Evolutionary conservation across 352 stramenopile genomes (phyloP).

Genomic region (Elongisporangium anandrum): DNA sequence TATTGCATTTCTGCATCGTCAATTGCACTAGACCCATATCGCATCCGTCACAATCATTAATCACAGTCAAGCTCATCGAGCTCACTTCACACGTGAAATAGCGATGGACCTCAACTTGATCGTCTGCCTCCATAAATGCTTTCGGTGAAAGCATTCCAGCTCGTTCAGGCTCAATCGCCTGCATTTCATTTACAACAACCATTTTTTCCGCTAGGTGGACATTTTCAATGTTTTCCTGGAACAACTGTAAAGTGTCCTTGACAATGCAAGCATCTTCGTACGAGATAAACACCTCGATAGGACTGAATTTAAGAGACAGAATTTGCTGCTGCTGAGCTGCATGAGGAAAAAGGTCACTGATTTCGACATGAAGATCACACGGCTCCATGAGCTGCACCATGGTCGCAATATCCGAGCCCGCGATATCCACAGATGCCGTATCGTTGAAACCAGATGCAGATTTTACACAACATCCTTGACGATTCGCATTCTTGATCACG

Average conservation of each 20-base stretch:
- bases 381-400: slow-evolving; percentile 79
- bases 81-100: slow-evolving; percentile 75
- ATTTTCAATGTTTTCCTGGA: slow-evolving; percentile 17
- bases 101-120: slow-evolving; percentile 50
- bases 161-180: neutral
- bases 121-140: slow-evolving; percentile 2
- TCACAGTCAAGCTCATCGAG: slow-evolving; percentile 66
- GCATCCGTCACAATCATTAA: slow-evolving; percentile 84
- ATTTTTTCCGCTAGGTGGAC: neutral
- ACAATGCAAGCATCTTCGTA: slow-evolving; percentile 72
- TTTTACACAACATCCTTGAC: slow-evolving; percentile 53
- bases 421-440: neutral
- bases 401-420: slow-evolving; percentile 26
- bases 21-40: slow-evolving; percentile 83
- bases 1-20: slow-evolving; percentile 59
- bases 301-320: slow-evolving; percentile 61
- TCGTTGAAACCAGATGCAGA: slow-evolving; percentile 2
- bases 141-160: slow-evolving; percentile 13
- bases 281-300: slow-evolving; percentile 75
- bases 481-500: slow-evolving; percentile 54
- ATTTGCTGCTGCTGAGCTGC: slow-evolving; percentile 71
- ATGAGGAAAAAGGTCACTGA: slow-evolving; percentile 65
- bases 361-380: slow-evolving; percentile 56
- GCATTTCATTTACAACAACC: neutral
- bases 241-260: slow-evolving; percentile 36